Evolutionary conservation across 2,329 filamentous ascomycete genomes (phyloP).

Genomic region (Emergomyces africanus): DNA sequence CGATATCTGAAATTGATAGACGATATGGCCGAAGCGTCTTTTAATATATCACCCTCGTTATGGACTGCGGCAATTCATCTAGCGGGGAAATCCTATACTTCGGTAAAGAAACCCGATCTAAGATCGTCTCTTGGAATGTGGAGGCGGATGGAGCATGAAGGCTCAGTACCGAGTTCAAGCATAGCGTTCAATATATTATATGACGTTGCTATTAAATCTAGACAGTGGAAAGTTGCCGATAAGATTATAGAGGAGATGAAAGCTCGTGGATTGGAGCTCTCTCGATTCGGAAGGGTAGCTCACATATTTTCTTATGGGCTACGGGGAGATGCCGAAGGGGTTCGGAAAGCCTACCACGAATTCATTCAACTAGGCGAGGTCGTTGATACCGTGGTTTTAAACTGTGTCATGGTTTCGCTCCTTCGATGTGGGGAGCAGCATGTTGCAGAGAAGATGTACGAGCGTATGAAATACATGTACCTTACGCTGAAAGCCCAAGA

Average conservation of each 20-base stretch:
- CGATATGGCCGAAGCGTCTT: conserved; percentile 63
- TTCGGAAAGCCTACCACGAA: conserved; percentile 65
- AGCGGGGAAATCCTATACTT: conserved; percentile 56
- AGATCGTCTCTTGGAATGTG: conserved; percentile 64
- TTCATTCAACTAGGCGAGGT: conserved; percentile 79
- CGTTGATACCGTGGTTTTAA: conserved; percentile 75
- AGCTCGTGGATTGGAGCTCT: conserved; percentile 51
- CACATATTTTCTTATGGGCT: conserved; percentile 77
- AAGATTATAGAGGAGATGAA: conserved; percentile 75
- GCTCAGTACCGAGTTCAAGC: conserved; percentile 50
- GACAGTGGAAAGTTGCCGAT: conserved; percentile 72
- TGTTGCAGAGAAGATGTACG: conserved; percentile 69
- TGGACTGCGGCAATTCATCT: conserved; percentile 81
- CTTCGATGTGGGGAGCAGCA: conserved; percentile 61
- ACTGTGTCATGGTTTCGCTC: conserved; percentile 70
- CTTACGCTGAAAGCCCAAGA: conserved; percentile 19
- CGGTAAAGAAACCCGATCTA: conserved; percentile 46
- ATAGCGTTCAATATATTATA: conserved; percentile 94
- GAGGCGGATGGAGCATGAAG: conserved; percentile 75
- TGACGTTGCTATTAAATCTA: conserved; percentile 72
- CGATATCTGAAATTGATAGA: conserved; percentile 74
- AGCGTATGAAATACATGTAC: conserved; percentile 62
- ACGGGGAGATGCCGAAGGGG: conserved; percentile 56
- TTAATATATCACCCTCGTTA: conserved; percentile 53
- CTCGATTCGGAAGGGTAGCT: conserved; percentile 69